Evolutionary conservation across 768 basidiomycete genomes (phyloP).

Genomic region (Exidia glandulosa): DNA sequence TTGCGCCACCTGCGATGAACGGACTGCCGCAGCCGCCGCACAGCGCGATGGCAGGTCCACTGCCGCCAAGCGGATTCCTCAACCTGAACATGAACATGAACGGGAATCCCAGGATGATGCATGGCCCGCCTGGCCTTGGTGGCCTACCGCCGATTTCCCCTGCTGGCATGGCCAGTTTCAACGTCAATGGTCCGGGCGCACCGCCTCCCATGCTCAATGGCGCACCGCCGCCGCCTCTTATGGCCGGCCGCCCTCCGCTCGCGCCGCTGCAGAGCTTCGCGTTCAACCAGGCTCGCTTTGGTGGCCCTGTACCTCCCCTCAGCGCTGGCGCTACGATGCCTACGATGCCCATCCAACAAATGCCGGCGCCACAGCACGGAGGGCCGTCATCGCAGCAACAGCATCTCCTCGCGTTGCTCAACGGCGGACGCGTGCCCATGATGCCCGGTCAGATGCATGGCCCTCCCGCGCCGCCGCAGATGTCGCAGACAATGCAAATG

Average conservation of each 20-base stretch:
- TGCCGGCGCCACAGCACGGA: too few species aligned
- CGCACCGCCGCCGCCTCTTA: slow-evolving; percentile 6
- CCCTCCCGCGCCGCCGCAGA: background rate
- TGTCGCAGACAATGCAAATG: too few species aligned
- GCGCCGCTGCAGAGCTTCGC: background rate
- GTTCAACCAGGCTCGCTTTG: background rate
- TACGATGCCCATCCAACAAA: background rate
- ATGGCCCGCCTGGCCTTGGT: too few species aligned
- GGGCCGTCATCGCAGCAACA: too few species aligned
- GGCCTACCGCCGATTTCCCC: slow-evolving; percentile 21
- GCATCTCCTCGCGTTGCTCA: slow-evolving; percentile 14
- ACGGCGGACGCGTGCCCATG: too few species aligned
- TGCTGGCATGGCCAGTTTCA: background rate
- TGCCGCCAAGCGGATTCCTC: too few species aligned
- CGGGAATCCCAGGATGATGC: background rate
- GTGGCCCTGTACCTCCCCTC: background rate
- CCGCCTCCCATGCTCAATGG: background rate
- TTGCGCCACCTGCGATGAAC: too few species aligned
- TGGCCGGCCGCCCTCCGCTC: background rate
- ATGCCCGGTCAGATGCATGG: too few species aligned
- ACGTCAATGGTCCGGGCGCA: background rate
- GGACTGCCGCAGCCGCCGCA: too few species aligned
- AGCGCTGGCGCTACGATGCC: background rate
- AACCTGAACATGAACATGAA: background rate
- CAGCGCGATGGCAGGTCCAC: too few species aligned